Percentiles rank a stretch among this genome's conserved stretches.
phyloP scores from a whole-genome alignment of 2,329 filamentous ascomycete species.

The Colletotrichum zoysiae region DNA sequence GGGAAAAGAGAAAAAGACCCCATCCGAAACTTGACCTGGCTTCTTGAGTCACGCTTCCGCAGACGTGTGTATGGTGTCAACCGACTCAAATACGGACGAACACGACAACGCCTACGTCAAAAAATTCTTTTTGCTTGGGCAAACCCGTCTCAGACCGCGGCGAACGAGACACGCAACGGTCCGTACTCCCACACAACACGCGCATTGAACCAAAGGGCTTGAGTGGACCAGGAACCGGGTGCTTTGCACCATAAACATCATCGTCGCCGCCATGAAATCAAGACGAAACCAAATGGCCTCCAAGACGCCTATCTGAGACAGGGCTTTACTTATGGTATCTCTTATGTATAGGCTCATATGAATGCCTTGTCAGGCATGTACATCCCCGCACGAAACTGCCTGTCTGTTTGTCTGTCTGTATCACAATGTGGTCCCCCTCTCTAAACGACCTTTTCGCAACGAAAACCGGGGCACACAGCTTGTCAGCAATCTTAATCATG shows the following conservation, averaged over 20 bases:
- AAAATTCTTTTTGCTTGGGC: neutral
- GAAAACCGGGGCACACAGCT: neutral
- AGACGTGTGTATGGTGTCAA: neutral
- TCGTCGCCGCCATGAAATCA: neutral
- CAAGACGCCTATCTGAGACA: conserved; percentile 40
- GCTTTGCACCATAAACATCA: neutral
- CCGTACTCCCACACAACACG: conserved; percentile 4
- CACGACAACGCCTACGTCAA: neutral
- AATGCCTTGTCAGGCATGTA: conserved; percentile 21
- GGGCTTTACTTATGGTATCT: conserved; percentile 41
- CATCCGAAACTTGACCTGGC: neutral
- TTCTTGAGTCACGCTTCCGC: neutral
- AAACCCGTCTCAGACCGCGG: neutral
- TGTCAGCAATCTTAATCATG: conserved; percentile 6
- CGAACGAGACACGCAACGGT: conserved; percentile 34
- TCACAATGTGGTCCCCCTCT: conserved; percentile 2
- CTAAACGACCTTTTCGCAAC: conserved; percentile 34
- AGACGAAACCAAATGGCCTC: neutral
- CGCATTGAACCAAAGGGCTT: conserved; percentile 4
- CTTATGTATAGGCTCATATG: conserved; percentile 40
- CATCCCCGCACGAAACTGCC: conserved; percentile 7
- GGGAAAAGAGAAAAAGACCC: neutral
- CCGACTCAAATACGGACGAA: conserved; percentile 9
- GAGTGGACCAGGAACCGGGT: neutral
- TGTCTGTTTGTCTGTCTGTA: conserved; percentile 1